Conservation (phyloP, 1,139 yeast species). For the Taphrina deformans region DNA sequence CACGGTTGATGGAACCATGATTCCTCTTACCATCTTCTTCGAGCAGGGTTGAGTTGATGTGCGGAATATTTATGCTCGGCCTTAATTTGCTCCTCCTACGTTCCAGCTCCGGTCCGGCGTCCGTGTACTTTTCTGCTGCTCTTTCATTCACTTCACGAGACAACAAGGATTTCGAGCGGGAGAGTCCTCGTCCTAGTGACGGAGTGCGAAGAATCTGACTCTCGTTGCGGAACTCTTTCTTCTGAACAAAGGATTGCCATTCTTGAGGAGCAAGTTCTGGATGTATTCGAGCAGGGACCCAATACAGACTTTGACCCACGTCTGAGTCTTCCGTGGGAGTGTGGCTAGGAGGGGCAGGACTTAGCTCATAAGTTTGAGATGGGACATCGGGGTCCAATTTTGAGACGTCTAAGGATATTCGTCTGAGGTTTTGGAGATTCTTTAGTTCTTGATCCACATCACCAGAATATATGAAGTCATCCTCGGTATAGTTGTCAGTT, state of each 20-base stretch:
- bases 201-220: neutral
- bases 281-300: constrained; percentile 33
- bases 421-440: constrained; percentile 25
- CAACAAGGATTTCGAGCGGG: constrained; percentile 20
- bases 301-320: constrained; percentile 12
- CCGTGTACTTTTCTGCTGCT: constrained; percentile 17
- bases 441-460: constrained; percentile 21
- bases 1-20: neutral
- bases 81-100: constrained; percentile 2
- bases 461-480: constrained; percentile 14
- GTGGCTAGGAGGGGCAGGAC: neutral
- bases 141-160: constrained; percentile 23
- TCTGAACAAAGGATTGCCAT: constrained; percentile 31
- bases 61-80: neutral
- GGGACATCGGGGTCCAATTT: constrained; percentile 31
- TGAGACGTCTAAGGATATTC: constrained; percentile 23
- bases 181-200: constrained; percentile 13
- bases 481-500: neutral
- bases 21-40: neutral
- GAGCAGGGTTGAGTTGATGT: neutral
- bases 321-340: constrained; percentile 5
- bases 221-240: constrained; percentile 5
- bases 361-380: constrained; percentile 9
- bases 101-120: constrained; percentile 25
- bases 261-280: constrained; percentile 33